Evolutionary conservation across 768 basidiomycete species (phyloP).

Genomic region (Tricholomella constricta): DNA sequence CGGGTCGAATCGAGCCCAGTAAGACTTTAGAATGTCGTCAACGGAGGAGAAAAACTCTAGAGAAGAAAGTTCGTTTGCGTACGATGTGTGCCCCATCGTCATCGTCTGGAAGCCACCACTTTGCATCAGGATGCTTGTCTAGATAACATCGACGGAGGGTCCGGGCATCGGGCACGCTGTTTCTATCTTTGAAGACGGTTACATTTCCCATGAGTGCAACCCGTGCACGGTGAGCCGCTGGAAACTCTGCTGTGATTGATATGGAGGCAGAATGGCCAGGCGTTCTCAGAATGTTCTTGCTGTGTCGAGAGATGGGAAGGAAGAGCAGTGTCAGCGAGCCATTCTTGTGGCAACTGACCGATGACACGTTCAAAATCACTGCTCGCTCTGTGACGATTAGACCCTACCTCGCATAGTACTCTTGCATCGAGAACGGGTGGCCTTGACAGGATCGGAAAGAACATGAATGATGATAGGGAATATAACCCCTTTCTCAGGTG

Average conservation of each 20-base stretch:
- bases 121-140: slow-evolving; percentile 50
- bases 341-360: slow-evolving; percentile 46
- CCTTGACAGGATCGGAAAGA: slow-evolving; percentile 24
- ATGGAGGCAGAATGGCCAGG: slow-evolving; percentile 44
- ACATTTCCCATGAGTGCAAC: slow-evolving; percentile 53
- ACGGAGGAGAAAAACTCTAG: background rate
- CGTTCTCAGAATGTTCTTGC: slow-evolving; percentile 47
- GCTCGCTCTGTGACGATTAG: background rate
- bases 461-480: background rate
- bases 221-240: slow-evolving; percentile 46
- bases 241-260: slow-evolving; percentile 39
- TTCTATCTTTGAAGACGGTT: slow-evolving; percentile 39
- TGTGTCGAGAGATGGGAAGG: slow-evolving; percentile 56
- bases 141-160: slow-evolving; percentile 44
- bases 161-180: slow-evolving; percentile 30
- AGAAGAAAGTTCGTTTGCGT: slow-evolving; percentile 1
- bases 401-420: slow-evolving; percentile 48
- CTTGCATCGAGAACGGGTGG: slow-evolving; percentile 52
- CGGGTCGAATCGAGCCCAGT: slow-evolving; percentile 59
- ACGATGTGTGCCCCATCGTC: slow-evolving; percentile 46
- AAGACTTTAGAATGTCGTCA: slow-evolving; percentile 35
- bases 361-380: background rate
- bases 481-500: background rate
- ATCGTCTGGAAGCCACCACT: slow-evolving; percentile 51
- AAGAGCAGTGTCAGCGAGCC: slow-evolving; percentile 56